Conservation (phyloP, 169 alveolate species). For the Eimeria acervulina region DNA sequence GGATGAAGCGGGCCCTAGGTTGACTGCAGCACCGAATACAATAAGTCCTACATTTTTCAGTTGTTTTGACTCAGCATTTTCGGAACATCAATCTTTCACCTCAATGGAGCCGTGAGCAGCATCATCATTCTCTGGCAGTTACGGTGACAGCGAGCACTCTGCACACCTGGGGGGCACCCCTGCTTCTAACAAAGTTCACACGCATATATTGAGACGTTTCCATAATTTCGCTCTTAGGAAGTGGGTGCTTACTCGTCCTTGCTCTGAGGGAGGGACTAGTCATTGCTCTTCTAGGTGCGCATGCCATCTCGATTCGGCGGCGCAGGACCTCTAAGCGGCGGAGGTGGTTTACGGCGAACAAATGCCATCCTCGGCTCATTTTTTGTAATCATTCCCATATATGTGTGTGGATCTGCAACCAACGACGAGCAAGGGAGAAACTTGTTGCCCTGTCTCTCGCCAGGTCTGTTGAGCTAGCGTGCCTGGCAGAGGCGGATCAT, state of each 20-base stretch:
- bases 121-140: not conserved
- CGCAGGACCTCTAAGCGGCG: not conserved
- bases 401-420: not conserved
- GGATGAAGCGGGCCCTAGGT: not conserved
- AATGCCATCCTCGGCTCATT: not conserved
- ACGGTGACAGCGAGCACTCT: not conserved
- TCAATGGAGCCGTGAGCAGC: not conserved
- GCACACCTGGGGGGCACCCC: conserved; percentile 35
- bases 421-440: not conserved
- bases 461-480: conserved; percentile 28
- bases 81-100: not conserved
- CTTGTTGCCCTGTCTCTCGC: not conserved
- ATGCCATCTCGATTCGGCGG: conserved; percentile 48
- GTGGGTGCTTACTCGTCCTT: not conserved
- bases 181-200: conserved; percentile 12
- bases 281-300: not conserved
- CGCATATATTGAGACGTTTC: not conserved
- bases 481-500: not conserved
- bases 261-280: not conserved
- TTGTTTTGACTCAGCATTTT: not conserved
- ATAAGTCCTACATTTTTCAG: not conserved
- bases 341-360: not conserved
- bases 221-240: conserved; percentile 8
- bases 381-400: not conserved
- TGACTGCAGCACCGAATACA: not conserved